Percentiles rank a stretch among this genome's conserved stretches.
These are phyloP conservation scores for Prototheca cutis DNA, from an alignment of 163 green algal species.

Conservation along the genomic window DNA sequence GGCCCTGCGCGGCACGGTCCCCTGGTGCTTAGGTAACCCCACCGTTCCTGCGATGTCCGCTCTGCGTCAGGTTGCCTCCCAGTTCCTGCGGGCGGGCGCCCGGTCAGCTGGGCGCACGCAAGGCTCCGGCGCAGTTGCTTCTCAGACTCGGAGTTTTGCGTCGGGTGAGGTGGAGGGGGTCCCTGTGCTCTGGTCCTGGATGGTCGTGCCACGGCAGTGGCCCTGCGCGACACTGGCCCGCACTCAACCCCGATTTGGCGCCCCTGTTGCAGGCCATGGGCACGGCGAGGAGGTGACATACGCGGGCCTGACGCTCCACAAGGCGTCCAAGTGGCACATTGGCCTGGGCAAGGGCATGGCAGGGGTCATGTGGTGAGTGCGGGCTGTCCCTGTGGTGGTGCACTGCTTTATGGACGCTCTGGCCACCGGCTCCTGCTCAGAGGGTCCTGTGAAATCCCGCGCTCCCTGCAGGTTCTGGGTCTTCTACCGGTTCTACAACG, in stretches of 20 bases:
- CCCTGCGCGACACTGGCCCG: too few relatives aligned
- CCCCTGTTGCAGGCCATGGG: constrained; percentile 7
- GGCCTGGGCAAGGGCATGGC: constrained; percentile 29
- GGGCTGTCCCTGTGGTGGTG: too few relatives aligned
- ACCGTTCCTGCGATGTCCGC: neutral
- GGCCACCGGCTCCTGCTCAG: too few relatives aligned
- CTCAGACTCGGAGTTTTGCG: constrained; percentile 14
- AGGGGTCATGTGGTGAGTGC: constrained; percentile 44
- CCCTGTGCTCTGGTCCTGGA: too few relatives aligned
- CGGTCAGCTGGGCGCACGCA: neutral
- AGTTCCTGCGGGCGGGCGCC: neutral
- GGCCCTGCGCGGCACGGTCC: too few relatives aligned
- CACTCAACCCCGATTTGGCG: too few relatives aligned
- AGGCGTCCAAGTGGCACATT: constrained; percentile 34
- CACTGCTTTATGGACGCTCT: neutral
- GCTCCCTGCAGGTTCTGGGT: constrained; percentile 45
- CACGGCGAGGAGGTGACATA: constrained; percentile 33
- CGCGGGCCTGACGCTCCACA: constrained; percentile 45
- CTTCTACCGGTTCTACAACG: constrained; percentile 48
- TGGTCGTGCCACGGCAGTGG: too few relatives aligned
- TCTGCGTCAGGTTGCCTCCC: constrained; percentile 3
- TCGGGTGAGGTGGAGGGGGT: constrained; percentile 4
- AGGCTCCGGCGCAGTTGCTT: neutral
- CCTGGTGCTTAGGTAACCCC: neutral
- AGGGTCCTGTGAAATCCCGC: too few relatives aligned